Conservation (phyloP, 345 rosid genomes). For the Hibiscus syriacus region DNA sequence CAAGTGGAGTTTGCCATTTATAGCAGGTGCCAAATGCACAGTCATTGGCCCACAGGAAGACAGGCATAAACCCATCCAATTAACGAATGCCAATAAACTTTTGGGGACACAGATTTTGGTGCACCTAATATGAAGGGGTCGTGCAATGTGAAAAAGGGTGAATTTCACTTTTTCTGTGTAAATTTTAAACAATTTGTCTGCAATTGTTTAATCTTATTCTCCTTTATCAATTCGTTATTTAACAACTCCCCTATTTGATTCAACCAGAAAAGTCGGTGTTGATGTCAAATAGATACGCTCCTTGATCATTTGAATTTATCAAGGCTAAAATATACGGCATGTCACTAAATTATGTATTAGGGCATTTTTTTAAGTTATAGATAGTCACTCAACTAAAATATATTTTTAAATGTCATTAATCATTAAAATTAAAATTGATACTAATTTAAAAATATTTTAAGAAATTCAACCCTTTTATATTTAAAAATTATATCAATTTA, state of each 20-base stretch:
- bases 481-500: no score
- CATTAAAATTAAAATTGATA: no score
- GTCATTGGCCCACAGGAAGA: neutral
- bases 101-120: neutral
- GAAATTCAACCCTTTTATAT: no score
- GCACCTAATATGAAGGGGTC: neutral
- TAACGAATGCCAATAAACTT: neutral
- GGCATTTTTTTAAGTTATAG: no score
- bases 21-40: neutral
- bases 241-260: neutral
- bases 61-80: neutral
- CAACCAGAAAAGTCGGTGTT: neutral
- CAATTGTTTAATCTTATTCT: neutral
- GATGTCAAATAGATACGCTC: neutral
- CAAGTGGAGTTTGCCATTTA: neutral
- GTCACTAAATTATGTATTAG: no score
- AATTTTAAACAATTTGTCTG: neutral
- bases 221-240: neutral
- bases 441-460: no score
- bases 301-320: no score
- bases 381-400: no score
- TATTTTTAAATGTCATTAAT: no score
- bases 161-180: neutral
- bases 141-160: neutral
- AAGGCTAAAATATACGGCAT: no score